Percentiles rank a stretch among this genome's conserved stretches.
Evolutionary conservation across 2,329 filamentous ascomycete genomes (phyloP).

Genomic region (Claviceps africana): DNA sequence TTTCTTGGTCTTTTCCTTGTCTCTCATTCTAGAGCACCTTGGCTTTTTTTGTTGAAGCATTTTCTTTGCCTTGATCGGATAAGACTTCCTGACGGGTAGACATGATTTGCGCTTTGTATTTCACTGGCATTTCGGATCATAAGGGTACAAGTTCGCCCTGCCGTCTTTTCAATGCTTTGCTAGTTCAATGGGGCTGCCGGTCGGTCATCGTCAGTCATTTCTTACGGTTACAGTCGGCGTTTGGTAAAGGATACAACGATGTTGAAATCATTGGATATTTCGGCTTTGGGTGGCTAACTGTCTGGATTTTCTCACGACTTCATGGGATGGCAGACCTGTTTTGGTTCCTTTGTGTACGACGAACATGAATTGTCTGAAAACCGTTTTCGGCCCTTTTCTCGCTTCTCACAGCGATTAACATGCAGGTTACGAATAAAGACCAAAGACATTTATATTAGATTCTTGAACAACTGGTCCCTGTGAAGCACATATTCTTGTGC

Average conservation of each 20-base stretch:
- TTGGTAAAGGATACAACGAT: conserved; percentile 3
- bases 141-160: not conserved
- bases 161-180: not conserved
- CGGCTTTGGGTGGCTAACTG: not conserved
- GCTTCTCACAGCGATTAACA: not conserved
- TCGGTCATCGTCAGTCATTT: not conserved
- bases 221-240: not conserved
- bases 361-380: no score
- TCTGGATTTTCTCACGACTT: not conserved
- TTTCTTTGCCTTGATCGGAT: not conserved
- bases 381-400: no score
- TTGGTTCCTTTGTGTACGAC: not conserved
- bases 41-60: not conserved
- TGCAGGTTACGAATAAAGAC: not conserved
- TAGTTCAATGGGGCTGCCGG: not conserved
- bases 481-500: not conserved
- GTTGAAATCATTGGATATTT: not conserved
- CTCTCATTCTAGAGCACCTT: not conserved
- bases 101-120: not conserved
- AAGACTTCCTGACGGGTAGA: not conserved
- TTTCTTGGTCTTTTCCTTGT: not conserved
- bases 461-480: not conserved
- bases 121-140: not conserved
- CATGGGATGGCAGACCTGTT: not conserved
- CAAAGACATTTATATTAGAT: not conserved